phyloP scores from a whole-genome alignment of 73 alveolate genomes.

The Stentor coeruleus region DNA sequence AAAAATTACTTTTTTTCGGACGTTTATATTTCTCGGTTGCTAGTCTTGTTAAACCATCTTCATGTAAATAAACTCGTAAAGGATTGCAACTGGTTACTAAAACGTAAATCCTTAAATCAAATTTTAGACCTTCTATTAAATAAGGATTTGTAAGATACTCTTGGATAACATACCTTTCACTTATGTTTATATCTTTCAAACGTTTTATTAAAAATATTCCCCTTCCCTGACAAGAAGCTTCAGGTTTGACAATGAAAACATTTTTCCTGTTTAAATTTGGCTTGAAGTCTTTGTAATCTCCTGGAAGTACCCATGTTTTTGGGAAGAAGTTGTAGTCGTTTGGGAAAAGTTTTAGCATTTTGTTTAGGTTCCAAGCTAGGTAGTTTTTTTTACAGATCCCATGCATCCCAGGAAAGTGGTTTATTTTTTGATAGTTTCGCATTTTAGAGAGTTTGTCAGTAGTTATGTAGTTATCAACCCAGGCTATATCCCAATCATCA shows the following conservation, averaged over 20 bases:
- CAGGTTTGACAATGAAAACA: conserved; percentile 40
- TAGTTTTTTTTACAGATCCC: conserved; percentile 9
- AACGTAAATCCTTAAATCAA: conserved; percentile 90
- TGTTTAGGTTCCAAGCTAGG: conserved; percentile 38
- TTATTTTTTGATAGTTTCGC: conserved; percentile 36
- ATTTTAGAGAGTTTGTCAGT: too few species aligned
- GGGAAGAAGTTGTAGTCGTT: conserved; percentile 50
- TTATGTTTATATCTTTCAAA: conserved; percentile 31
- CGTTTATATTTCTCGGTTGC: conserved; percentile 81
- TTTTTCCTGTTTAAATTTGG: conserved; percentile 33
- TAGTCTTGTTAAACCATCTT: conserved; percentile 97
- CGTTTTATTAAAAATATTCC: conserved; percentile 44
- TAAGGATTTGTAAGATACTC: conserved; percentile 85
- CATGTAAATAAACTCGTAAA: conserved; percentile 75
- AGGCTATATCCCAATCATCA: too few species aligned
- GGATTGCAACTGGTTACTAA: conserved; percentile 87
- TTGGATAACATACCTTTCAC: conserved; percentile 61
- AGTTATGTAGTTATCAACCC: too few species aligned
- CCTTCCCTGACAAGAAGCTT: conserved; percentile 48
- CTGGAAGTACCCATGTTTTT: conserved; percentile 43
- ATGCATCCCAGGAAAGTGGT: conserved; percentile 30
- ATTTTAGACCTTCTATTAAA: conserved; percentile 89
- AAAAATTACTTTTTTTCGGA: conserved; percentile 61
- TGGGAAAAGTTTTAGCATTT: conserved; percentile 24
- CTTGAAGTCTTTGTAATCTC: conserved; percentile 48